phyloP scores from a whole-genome alignment of 345 rosid species.

The Camelina sativa region DNA sequence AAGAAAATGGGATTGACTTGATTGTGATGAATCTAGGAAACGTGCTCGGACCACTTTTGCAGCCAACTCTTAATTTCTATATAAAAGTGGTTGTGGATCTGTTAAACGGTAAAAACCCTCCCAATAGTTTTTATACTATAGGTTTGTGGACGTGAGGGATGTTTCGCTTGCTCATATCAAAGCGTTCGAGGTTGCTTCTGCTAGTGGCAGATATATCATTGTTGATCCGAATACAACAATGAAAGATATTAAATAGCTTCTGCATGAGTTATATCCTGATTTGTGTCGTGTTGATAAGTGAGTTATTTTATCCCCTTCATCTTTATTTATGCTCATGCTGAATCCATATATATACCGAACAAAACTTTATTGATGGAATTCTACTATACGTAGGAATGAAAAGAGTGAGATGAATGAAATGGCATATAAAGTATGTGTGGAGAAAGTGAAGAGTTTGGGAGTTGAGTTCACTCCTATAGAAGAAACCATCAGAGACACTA shows the following conservation, averaged over 20 bases:
- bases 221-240: neutral
- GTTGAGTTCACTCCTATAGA: constrained; percentile 8
- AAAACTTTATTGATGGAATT: neutral
- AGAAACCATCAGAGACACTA: constrained; percentile 5
- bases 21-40: constrained; percentile 46
- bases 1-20: constrained; percentile 49
- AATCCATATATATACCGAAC: neutral
- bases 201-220: constrained; percentile 18
- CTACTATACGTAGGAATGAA: neutral
- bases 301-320: neutral
- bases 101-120: constrained; percentile 32
- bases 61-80: constrained; percentile 39
- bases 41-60: constrained; percentile 48
- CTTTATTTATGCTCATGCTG: neutral
- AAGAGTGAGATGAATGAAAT: neutral
- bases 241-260: neutral
- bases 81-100: constrained; percentile 33
- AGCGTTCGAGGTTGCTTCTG: constrained; percentile 19
- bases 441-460: constrained; percentile 28
- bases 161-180: constrained; percentile 33
- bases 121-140: neutral
- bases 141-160: constrained; percentile 30
- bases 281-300: neutral
- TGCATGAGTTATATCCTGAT: constrained; percentile 2
- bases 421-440: constrained; percentile 9